Evolutionary conservation across 805 yeast species (phyloP), one percentile per base, ranked within the genome.

Genomic region (Ogataea neopini): DNA sequence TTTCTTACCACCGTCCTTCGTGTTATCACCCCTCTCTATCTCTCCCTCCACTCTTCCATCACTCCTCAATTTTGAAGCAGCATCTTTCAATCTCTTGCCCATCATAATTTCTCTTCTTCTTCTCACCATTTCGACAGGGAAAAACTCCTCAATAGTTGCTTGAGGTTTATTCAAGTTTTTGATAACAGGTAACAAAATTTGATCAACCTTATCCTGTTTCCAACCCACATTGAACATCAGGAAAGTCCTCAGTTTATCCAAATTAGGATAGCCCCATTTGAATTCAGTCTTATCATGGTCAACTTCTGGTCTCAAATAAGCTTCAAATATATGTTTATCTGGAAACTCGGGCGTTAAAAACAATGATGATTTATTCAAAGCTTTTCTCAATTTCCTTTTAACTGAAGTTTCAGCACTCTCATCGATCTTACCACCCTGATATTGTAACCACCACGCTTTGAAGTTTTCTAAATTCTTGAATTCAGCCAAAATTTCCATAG

Each of bases 201-300:
- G 91, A 60, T 92, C 96, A 2, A 88, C 84, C 49, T 80, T 76
- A 7, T 76, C 82, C 57, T 81, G 81, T 2, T 77, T 69, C 97
- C 99, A 95, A 2, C 91, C 90, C 7, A 90, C 81, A 38, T 80
- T 80, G 39, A 68, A 72, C 76, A 77, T 78, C 64, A 94, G 70
- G 56, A 79, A 91, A 0, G 79, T 72, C 25, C 97, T 69, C 43
- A 94, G 70, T 54, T 80, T 81, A 57, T 90, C 97, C 49, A 91
- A 67, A 62, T 88, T 89, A 0, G 97, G 97, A 2, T 73, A 68
- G 0, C 97, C 98, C 99, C 99, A 94, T 40, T 77, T 77, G 67
- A 94, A 91, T 45, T 77, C 75, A 0, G 91, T 86, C 39, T 71
- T 70, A 62, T 91, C 97, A 33, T 74, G 74, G 62, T 94, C 98